Base-by-base conservation (phyloP, 208 protist species). In the Leishmania mexicana region DNA sequence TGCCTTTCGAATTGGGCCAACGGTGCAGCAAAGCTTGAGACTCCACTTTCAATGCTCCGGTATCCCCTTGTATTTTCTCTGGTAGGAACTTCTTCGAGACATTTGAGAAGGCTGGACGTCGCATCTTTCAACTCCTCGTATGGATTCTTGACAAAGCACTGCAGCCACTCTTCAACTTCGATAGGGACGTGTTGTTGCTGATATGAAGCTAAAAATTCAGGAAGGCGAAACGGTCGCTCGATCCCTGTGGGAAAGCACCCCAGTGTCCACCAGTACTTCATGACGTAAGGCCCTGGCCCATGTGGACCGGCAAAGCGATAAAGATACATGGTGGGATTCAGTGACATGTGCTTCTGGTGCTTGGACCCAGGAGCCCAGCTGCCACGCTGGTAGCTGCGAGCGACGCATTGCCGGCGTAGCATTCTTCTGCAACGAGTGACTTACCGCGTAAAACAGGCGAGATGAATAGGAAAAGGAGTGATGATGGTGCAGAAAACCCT, bases 201-300 rank as follows among this genome's bases (percentile, higher is more conserved):
- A 81, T 98, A 98, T 8, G 86, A 88, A 4, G 90, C 81, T 71
- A 96, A 84, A 86, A 98, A 98, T 74, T 98, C 93, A 38, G 89
- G 54, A 53, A 98, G 87, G 42, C 95, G 88, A 78, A 97, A 98
- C 2, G 95, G 95, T 42, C 80, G 79, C 67, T 95, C 90, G 73
- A 94, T 73, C 38, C 95, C 95, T 45, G 92, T 98, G 21, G 95
- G 95, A 79, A 97, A 96, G 87, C 91, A 95, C 15, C 95, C 95
- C 19, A 97, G 81, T 53, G 95, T 98, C 92, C 93, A 96, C 92
- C 92, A 98, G 75, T 96, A 98, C 81, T 98, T 98, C 93, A 98
- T 96, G 21, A 93, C 94, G 76, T 96, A 96, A 19, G 93, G 93
- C 2, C 95, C 95, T 40, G 95, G 95, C 24, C 93, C 93, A 74